Percentiles rank a stretch among this genome's conserved stretches.
Evolutionary conservation across 73 alveolate genomes (phyloP).

Genomic region (Diophrys sp.): DNA sequence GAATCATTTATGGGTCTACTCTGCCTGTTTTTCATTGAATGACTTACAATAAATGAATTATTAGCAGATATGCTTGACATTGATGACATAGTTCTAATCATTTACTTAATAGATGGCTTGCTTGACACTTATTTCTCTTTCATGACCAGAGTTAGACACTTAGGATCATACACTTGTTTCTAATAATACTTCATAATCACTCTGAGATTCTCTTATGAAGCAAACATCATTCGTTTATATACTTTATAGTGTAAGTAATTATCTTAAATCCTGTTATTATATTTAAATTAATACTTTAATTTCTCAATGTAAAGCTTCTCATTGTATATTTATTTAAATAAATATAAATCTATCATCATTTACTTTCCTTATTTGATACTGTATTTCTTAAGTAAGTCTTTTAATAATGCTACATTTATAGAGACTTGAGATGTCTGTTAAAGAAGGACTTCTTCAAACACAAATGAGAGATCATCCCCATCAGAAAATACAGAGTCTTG

Average conservation of each 20-base stretch:
- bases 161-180: neutral
- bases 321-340: too few relatives aligned
- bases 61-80: too few relatives aligned
- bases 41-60: too few relatives aligned
- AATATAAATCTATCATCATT: too few relatives aligned
- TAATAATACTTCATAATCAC: neutral
- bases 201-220: neutral
- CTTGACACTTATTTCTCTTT: too few relatives aligned
- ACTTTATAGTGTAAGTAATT: neutral
- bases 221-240: neutral
- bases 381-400: neutral
- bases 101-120: too few relatives aligned
- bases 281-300: too few relatives aligned
- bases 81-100: too few relatives aligned
- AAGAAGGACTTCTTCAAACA: neutral
- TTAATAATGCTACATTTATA: neutral
- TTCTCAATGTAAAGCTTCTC: neutral
- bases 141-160: too few relatives aligned
- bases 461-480: neutral
- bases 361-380: neutral
- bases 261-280: neutral
- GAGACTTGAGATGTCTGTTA: neutral
- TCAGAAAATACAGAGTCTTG: neutral
- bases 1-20: too few relatives aligned
- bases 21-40: too few relatives aligned